Evolutionary conservation across 768 basidiomycete species (phyloP), one percentile per base, ranked within the genome.

Genomic region (Hypholoma sublateritium): DNA sequence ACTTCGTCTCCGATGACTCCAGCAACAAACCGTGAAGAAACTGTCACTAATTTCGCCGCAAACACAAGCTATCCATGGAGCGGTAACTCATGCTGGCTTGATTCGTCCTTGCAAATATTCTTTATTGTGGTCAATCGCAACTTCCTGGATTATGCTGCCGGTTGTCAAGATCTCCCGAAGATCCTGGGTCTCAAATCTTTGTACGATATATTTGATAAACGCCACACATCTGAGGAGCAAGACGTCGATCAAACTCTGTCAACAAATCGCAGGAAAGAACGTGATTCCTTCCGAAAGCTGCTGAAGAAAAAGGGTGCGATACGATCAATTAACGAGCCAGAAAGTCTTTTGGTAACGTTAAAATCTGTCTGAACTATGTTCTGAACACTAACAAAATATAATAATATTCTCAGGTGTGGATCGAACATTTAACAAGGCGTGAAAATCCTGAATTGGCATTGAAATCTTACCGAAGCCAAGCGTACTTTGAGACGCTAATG

Each of bases 21-120:
- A 2, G 25, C 22, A 7, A 24, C 25, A 28, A 12, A 34, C 4
- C 12, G 7, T 50, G 13, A 13, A n/a, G 49, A 28, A 7, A 34
- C 22, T 24, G 17, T 21, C 55, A n/a, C n/a, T n/a, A n/a, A n/a
- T n/a, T n/a, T n/a, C n/a, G n/a, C n/a, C n/a, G n/a, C n/a, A n/a
- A n/a, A n/a, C n/a, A n/a, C 58, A 6, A 53, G 49, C n/a, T 66
- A 64, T 41, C 50, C 44, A 2, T 66, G 61, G 62, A 13, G 22
- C 2, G 13, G 42, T 9, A 66, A 64, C 36, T 62, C 59, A 1
- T 66, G 65, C 41, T 66, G 63, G 61, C 61, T 66, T 25, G 65
- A 66, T 22, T 43, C 59, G 0, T 59, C 65, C 0, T 42, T 64
- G 7, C 50, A 66, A 34, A 35, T 64, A 14, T 52, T 66, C 3